phyloP scores from a whole-genome alignment of 208 protist genomes.

The Crithidia mellificae region DNA sequence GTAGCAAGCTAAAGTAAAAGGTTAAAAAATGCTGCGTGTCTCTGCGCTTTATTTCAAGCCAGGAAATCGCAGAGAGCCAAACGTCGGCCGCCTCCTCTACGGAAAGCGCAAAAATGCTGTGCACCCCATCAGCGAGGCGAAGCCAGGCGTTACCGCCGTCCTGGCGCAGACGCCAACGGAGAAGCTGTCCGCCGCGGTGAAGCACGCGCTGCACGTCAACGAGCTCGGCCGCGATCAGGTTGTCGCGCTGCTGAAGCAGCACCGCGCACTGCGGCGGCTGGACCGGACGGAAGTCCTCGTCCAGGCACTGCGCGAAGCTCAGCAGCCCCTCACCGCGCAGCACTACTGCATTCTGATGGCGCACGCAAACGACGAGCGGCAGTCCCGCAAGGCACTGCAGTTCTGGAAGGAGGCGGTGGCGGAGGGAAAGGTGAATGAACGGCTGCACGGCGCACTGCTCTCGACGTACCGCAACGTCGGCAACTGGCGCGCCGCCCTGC shows the following conservation, averaged over 20 bases:
- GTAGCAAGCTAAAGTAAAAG: no score
- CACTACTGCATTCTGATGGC: constrained; percentile 86
- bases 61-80: constrained; percentile 19
- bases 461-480: constrained; percentile 65
- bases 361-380: constrained; percentile 79
- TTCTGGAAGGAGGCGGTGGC: constrained; percentile 69
- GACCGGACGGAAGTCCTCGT: constrained; percentile 74
- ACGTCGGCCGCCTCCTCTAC: constrained; percentile 81
- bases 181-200: constrained; percentile 40
- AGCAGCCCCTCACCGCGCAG: constrained; percentile 52
- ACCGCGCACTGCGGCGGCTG: constrained; percentile 68
- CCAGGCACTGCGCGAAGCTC: constrained; percentile 39
- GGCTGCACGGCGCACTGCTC: constrained; percentile 74
- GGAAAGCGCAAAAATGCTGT: constrained; percentile 76
- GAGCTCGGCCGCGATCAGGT: constrained; percentile 62
- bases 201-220: constrained; percentile 47
- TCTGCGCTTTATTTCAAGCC: constrained; percentile 8
- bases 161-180: constrained; percentile 44
- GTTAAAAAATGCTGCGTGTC: constrained; percentile 17
- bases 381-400: constrained; percentile 52
- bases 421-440: constrained; percentile 58
- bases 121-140: constrained; percentile 55
- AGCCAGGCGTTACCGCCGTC: constrained; percentile 51
- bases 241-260: constrained; percentile 50
- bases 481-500: constrained; percentile 66